Base-by-base conservation (phyloP, 2,329 filamentous ascomycete species). In the Microdochium trichocladiopsis region DNA sequence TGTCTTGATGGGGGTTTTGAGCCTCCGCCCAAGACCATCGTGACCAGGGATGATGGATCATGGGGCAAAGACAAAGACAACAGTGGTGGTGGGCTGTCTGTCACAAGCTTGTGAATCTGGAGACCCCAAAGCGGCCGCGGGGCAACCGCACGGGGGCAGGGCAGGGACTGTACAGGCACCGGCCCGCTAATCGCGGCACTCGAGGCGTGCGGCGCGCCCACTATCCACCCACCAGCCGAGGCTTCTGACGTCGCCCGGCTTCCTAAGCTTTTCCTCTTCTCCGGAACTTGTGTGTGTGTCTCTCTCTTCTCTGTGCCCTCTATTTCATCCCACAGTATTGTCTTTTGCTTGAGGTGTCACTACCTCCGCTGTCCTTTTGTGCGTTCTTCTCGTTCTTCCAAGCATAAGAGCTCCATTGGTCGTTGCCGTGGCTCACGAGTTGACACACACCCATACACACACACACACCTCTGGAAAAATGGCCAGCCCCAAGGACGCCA, bases 401-500 rank as follows among this genome's bases (percentile, higher is more conserved):
- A n/a, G n/a, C n/a, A n/a, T 33, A 14, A 31, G 28, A 31, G 28
- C 28, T 31, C 28, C 28, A 14, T 14, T 14, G 14, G 28, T 14
- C 28, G 8, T 31, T 8, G 14, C 28, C 28, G 14, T 12, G 21
- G 11, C 18, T 5, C 41, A 45, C 21, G n/a, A 45, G 9, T 8
- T 4, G 2, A 45, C 6, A n/a, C n/a, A n/a, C n/a, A n/a, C n/a
- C n/a, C n/a, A n/a, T n/a, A n/a, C n/a, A n/a, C n/a, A n/a, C 41
- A 45, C 41, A 23, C 4, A 31, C 28, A 18, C 31, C 49, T 24
- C 31, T 21, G 6, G 50, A 54, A 54, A 50, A 2, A 48, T 54
- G 37, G 56, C 59, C 24, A 52, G 51, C 16, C 53, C 52, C 23
- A 67, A 62, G 36, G 55, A 57, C 24, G 48, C 48, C 25, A 47